Base-by-base conservation (phyloP, 202 grass and related monocot genomes). In the Eragrostis tef region DNA sequence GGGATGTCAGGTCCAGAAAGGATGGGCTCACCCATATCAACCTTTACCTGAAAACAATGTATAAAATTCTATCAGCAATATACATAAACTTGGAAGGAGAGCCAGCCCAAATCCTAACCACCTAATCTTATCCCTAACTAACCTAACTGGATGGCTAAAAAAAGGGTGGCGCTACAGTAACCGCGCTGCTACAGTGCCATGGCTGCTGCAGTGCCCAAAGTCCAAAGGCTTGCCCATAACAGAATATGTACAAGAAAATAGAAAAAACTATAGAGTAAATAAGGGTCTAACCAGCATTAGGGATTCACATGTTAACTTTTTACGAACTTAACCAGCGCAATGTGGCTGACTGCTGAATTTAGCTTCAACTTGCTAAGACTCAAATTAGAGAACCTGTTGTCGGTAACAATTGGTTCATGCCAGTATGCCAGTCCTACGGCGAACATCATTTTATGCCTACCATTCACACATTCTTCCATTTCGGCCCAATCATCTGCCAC, bases 1-100 rank as follows among this genome's bases (percentile, higher is more conserved):
- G 95, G 95, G 87, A 98, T 84, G 79, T 88, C 80, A 80, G 73
- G 87, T 81, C 86, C 88, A 43, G 80, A 72, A 65, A 98, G 88
- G 47, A 98, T 86, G 49, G 95, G 95, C 66, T 98, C 68, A 3
- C 95, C 95, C 95, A 98, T 98, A 85, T 98, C 88, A 62, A 98
- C 95, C 67, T 91, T 93, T 15, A 98, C 95, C 95, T 95, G 74
- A 63, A 73, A 81, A 59, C 53, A 82, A 57, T 70, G 2, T 46
- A 58, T 81, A 46, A 77, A 22, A 64, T 48, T 79, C 1, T 58
- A 66, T 81, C 50, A 36, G 42, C 15, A 25, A 29, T 63, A 83
- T 64, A 79, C 36, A 41, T 62, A 52, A 62, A 73, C 44, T 45
- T 86, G 22, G 45, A 73, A 34, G 21, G 17, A n/a, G n/a, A n/a